Evolutionary conservation across 208 protist species (phyloP), one percentile per base, ranked within the genome.

Genomic region (Porcisia hertigi): DNA sequence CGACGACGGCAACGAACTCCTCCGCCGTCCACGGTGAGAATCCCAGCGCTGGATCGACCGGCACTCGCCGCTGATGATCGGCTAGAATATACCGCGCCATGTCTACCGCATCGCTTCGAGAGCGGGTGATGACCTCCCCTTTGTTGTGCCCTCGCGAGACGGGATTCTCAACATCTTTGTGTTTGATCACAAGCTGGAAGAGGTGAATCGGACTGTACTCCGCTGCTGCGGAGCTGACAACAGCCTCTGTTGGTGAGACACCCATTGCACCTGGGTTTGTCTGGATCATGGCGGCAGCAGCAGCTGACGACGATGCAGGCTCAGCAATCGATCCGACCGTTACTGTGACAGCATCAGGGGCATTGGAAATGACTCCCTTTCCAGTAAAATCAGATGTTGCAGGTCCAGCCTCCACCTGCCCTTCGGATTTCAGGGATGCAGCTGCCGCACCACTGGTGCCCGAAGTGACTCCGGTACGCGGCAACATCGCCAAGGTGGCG

Each of bases 151-250:
- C 87, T 18, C 86, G 82, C 4, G 88, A 94, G 34, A 93, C 70
- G 23, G 90, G 91, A 39, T 93, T 89, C 18, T 87, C 81, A 20
- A 93, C 85, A 72, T 96, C 88, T 69, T 95, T 95, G 88, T 97
- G 94, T 70, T 97, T 97, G 60, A 97, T 87, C 30, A 97, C 86
- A 18, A 97, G 81, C 55, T 97, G 94, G 52, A 89, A 96, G 30
- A 97, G 83, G 53, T 94, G 89, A 41, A 88, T 79, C 16, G 69
- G 66, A 11, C 36, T n/a, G 9, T 34, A 49, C 63, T 52, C 63
- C 18, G 36, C 23, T 20, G 7, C 18, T 58, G 62, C 70, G 12
- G 53, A 57, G 45, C 60, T 47, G 8, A 25, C 8, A 6, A 52
- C 54, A 39, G 20, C 73, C 25, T 63, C 72, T 8, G 54, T 23